Conservation (phyloP, 78 protist genomes). For the Corallochytrium limacisporum region DNA sequence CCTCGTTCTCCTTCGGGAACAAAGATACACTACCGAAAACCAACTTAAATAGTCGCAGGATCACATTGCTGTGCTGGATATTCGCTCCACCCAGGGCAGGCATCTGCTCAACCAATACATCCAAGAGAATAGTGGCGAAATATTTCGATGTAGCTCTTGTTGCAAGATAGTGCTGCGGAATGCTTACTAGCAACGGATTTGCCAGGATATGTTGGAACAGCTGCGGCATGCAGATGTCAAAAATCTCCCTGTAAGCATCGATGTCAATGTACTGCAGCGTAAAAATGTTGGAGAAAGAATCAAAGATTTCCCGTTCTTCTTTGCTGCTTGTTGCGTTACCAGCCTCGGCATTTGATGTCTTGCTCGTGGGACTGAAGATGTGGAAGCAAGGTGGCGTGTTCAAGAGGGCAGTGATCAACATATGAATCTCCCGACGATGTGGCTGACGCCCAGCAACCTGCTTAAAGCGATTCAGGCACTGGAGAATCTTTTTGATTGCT, state of each 20-base stretch:
- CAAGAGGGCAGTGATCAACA: no score
- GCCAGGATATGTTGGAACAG: conserved; percentile 27
- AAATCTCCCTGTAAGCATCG: conserved; percentile 41
- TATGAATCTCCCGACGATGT: no score
- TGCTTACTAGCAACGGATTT: conserved; percentile 34
- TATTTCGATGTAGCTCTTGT: background rate
- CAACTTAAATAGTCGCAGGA: conserved; percentile 52
- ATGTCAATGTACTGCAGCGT: conserved; percentile 51
- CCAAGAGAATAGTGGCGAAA: conserved; percentile 40
- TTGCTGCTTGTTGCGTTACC: no score
- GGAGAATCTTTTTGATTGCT: no score
- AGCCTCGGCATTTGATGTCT: no score
- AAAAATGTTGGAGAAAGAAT: conserved; percentile 62
- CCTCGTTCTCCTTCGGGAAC: conserved; percentile 48
- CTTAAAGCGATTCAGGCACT: no score
- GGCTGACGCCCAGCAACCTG: no score
- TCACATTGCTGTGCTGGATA: background rate
- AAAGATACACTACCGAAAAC: conserved; percentile 45
- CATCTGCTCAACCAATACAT: conserved; percentile 26
- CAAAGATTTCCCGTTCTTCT: conserved; percentile 38
- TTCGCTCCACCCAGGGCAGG: conserved; percentile 9
- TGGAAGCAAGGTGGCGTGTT: no score
- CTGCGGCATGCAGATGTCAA: conserved; percentile 19
- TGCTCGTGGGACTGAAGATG: no score
- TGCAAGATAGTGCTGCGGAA: conserved; percentile 68